phyloP scores from a whole-genome alignment of 495 filamentous ascomycete genomes.

The Trichoderma virens region DNA sequence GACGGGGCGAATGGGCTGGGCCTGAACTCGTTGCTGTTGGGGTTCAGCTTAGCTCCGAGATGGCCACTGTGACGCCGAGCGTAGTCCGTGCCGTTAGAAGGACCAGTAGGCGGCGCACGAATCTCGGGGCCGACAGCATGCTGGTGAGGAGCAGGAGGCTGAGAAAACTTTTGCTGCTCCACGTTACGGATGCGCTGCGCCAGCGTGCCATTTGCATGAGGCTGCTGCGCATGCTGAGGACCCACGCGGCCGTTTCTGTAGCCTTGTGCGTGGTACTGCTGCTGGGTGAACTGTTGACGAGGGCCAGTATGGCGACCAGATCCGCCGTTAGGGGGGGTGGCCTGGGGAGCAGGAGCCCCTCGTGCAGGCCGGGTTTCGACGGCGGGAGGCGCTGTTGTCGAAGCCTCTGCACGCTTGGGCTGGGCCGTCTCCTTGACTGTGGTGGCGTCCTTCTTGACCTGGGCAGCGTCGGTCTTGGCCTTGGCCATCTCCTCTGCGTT shows the following conservation, averaged over 20 bases:
- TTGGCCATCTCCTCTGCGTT: conserved; percentile 54
- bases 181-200: conserved; percentile 35
- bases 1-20: conserved; percentile 69
- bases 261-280: conserved; percentile 24
- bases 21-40: conserved; percentile 74
- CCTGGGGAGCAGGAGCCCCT: conserved; percentile 22
- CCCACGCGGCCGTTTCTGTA: conserved; percentile 29
- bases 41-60: conserved; percentile 65
- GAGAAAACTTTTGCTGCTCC: conserved; percentile 36
- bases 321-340: conserved; percentile 23
- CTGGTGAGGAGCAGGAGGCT: conserved; percentile 31
- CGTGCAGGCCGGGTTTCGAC: conserved; percentile 22
- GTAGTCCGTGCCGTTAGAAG: conserved; percentile 40
- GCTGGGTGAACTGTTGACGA: conserved; percentile 21
- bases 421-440: conserved; percentile 26
- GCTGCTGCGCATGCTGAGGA: conserved; percentile 28
- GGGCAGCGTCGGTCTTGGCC: conserved; percentile 25
- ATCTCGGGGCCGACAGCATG: conserved; percentile 28
- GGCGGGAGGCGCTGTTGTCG: conserved; percentile 16
- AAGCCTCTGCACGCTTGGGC: conserved; percentile 24
- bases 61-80: conserved; percentile 40
- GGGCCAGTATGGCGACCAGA: conserved; percentile 27
- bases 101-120: conserved; percentile 45
- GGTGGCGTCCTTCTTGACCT: conserved; percentile 32
- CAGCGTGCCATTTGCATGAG: conserved; percentile 28